Percentiles rank a stretch among this genome's conserved stretches.
These are phyloP conservation scores for Claviceps capensis DNA, from an alignment of 2,329 filamentous ascomycete species.

Conservation along the genomic window DNA sequence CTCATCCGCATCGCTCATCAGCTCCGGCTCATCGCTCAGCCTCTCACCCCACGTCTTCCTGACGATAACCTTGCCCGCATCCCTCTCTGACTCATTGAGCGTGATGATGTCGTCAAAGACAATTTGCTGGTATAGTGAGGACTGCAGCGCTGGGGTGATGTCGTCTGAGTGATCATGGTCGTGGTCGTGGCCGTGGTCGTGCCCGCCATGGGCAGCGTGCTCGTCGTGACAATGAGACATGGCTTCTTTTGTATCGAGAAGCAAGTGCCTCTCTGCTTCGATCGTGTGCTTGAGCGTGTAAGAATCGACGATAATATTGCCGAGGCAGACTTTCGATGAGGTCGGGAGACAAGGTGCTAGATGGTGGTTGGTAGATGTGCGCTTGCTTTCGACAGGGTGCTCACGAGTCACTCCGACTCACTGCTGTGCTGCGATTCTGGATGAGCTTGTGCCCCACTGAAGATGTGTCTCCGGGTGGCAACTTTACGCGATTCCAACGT, in stretches of 20 bases:
- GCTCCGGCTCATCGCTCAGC: constrained; percentile 54
- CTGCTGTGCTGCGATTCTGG: too few relatives aligned
- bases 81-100: constrained; percentile 62
- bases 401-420: too few relatives aligned
- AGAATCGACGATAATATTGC: too few relatives aligned
- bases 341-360: too few relatives aligned
- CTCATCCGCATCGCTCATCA: constrained; percentile 79
- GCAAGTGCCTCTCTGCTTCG: too few relatives aligned
- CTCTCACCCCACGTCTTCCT: constrained; percentile 88
- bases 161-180: constrained; percentile 85
- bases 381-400: too few relatives aligned
- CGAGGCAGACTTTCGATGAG: too few relatives aligned
- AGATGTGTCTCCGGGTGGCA: too few relatives aligned
- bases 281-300: too few relatives aligned
- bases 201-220: constrained; percentile 35
- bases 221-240: constrained; percentile 40
- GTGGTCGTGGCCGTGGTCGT: constrained; percentile 31
- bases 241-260: neutral
- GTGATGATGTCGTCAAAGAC: constrained; percentile 76
- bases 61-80: constrained; percentile 60
- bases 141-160: constrained; percentile 80
- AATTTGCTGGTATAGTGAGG: constrained; percentile 83
- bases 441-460: too few relatives aligned
- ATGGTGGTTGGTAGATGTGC: too few relatives aligned
- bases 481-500: too few relatives aligned